A percentile compares a stretch with the other conserved stretches of the same genome.
These are phyloP conservation scores for Eimeria maxima DNA, from an alignment of 169 alveolate species.

Conservation along the genomic window DNA sequence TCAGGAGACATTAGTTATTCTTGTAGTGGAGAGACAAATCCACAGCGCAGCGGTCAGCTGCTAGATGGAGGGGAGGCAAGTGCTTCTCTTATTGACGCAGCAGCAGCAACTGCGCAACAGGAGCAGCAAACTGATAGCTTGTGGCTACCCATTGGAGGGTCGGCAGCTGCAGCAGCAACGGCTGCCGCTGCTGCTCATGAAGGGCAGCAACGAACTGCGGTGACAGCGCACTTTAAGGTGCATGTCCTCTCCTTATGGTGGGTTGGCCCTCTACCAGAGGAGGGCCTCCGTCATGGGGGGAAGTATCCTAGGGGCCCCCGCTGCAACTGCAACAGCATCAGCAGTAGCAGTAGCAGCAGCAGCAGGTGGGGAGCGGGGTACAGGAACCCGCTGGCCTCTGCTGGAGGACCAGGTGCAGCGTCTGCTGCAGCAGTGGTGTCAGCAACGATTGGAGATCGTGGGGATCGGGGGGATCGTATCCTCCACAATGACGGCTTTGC, in stretches of 20 bases:
- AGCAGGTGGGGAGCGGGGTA: background rate
- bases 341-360: constrained; percentile 36
- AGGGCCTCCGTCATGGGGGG: background rate
- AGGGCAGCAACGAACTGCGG: background rate
- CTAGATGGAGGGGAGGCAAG: too few relatives aligned
- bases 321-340: constrained; percentile 61
- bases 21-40: background rate
- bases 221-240: constrained; percentile 21
- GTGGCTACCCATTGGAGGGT: constrained; percentile 40
- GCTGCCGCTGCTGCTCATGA: constrained; percentile 37
- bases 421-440: background rate
- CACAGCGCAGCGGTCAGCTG: background rate
- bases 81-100: background rate
- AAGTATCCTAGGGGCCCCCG: background rate
- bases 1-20: background rate
- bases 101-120: constrained; percentile 31
- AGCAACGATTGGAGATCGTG: background rate
- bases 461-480: background rate
- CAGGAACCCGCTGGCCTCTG: constrained; percentile 23
- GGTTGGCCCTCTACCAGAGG: constrained; percentile 39
- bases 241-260: constrained; percentile 37
- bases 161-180: constrained; percentile 31
- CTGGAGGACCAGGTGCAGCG: constrained; percentile 31
- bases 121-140: background rate
- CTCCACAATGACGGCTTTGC: background rate